These are phyloP conservation scores for Fusarium penzigii DNA, from an alignment of 2,329 filamentous ascomycete genomes.

Conservation along the genomic window DNA sequence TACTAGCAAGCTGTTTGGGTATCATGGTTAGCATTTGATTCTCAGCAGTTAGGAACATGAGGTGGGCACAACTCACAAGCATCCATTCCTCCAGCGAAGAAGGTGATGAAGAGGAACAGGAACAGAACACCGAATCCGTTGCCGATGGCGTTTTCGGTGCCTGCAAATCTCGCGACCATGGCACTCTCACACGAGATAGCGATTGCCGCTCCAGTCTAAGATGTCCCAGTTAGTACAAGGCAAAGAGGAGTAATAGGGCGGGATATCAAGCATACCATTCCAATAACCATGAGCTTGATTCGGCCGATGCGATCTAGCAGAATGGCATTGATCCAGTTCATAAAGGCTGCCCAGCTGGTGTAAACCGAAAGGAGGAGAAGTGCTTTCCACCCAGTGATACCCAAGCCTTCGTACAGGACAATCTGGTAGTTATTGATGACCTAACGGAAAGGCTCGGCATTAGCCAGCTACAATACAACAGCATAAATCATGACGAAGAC, in stretches of 20 bases:
- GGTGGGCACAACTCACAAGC: no score
- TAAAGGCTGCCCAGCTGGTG: neutral
- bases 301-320: neutral
- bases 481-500: no score
- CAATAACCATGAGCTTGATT: neutral
- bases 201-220: no score
- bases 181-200: no score
- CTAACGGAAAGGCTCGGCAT: no score
- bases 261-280: neutral
- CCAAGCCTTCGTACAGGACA: neutral
- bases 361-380: neutral
- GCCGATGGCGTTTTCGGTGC: neutral
- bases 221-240: no score
- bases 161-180: neutral
- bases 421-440: slow-evolving; percentile 1
- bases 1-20: no score
- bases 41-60: no score
- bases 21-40: no score
- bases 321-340: neutral
- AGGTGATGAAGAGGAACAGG: neutral
- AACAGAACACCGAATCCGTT: neutral
- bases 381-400: neutral
- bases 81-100: neutral
- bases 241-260: no score
- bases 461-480: no score